These are phyloP conservation scores for Peltaster fructicola DNA, from an alignment of 2,329 filamentous ascomycete species.

Conservation along the genomic window DNA sequence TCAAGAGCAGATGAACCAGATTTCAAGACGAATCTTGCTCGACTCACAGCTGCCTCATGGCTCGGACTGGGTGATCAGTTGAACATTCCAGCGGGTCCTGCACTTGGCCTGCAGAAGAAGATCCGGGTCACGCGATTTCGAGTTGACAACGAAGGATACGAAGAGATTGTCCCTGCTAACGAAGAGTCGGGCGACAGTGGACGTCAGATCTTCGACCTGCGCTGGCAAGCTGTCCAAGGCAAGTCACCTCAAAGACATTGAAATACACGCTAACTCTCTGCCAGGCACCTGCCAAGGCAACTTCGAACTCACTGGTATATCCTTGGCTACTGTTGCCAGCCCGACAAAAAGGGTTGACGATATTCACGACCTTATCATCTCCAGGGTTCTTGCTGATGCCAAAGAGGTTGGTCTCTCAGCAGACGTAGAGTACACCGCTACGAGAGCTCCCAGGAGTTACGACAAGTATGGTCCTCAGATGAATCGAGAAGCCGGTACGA, in stretches of 20 bases:
- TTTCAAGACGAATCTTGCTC: constrained; percentile 19
- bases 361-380: constrained; percentile 1
- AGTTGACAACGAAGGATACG: constrained; percentile 17
- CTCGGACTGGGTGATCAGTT: constrained; percentile 19
- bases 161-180: constrained; percentile 15
- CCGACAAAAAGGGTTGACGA: not conserved
- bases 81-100: constrained; percentile 21
- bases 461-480: no score
- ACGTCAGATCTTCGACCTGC: constrained; percentile 28
- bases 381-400: not conserved
- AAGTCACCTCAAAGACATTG: no score
- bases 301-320: constrained; percentile 26
- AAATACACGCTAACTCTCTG: no score
- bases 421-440: no score
- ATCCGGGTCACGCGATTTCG: constrained; percentile 26
- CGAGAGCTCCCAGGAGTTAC: no score
- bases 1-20: constrained; percentile 18
- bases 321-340: constrained; percentile 5
- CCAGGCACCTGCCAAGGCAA: constrained; percentile 24
- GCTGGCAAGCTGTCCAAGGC: constrained; percentile 21
- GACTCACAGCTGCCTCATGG: constrained; percentile 26
- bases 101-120: constrained; percentile 16
- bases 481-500: no score
- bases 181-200: constrained; percentile 24
- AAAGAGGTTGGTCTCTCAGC: no score